Base-by-base conservation (phyloP, 208 protist genomes). In the Acanthamoeba culbertsoni region DNA sequence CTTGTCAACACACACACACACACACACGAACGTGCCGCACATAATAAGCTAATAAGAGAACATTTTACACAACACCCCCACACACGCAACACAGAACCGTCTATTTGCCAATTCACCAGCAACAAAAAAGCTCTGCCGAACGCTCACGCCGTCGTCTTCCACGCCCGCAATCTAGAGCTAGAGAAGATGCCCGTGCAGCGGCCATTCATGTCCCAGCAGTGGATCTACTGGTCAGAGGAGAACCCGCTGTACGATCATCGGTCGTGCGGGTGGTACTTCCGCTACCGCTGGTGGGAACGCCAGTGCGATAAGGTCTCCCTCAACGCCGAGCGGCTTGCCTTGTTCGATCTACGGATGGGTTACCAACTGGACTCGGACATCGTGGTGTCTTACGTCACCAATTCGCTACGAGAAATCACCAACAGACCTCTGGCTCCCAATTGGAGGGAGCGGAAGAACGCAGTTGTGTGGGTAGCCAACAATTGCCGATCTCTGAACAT, bases 291-390 rank as follows among this genome's bases (percentile, higher is more conserved):
- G 8, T 31, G 37, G 14, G 82, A 62, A 0, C 82, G 82, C 23
- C 37, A 37, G 48, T 89, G 82, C 53, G 82, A 89, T 35, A 89
- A 89, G 82, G 48, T 89, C 42, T 14, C 42, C 1, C 82, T 89
- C 35, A 37, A 89, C 33, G 18, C 82, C n/a, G 53, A 89, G 18
- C 45, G 5, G 14, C 43, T 89, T 14, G 48, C 8, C 26, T 14
- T 65, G 35, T 89, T 89, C 82, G 18, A 89, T 3, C 31, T 89
- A 51, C 82, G 82, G 8, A 23, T 23, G 6, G 82, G 82, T 1
- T 89, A 89, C 33, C 82, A 89, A 51, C 82, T 89, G n/a, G 48
- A 89, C 37, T 23, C 82, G 20, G 82, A 89, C 48, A 65, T 89
- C 57, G 33, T 45, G 14, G 35, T 26, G 5, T 51, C 82, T 3